These are phyloP conservation scores for Rhodotorula toruloides DNA, from an alignment of 768 basidiomycete species.

Conservation along the genomic window DNA sequence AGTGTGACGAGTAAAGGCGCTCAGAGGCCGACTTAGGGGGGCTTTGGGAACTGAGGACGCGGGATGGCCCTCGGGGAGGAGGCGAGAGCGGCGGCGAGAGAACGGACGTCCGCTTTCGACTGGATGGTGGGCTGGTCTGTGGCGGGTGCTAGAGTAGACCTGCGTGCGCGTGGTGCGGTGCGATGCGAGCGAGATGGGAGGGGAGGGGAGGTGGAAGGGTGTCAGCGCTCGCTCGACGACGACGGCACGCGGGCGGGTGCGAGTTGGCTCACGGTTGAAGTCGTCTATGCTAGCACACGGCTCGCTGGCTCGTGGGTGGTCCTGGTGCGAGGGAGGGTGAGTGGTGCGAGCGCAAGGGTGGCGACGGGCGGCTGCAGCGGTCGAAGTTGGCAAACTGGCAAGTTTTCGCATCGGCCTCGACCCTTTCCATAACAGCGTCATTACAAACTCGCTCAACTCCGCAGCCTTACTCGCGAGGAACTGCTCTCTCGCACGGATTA, in stretches of 20 bases:
- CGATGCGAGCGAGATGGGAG: neutral
- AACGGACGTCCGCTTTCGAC: neutral
- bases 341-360: neutral
- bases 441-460: too few species aligned
- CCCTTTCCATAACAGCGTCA: too few species aligned
- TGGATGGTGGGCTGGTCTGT: neutral
- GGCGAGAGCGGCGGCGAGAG: neutral
- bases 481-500: too few species aligned
- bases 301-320: neutral
- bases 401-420: too few species aligned
- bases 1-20: neutral
- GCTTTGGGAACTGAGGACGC: constrained; percentile 5
- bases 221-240: too few species aligned
- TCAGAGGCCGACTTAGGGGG: neutral
- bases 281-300: neutral
- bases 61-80: neutral
- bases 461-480: too few species aligned
- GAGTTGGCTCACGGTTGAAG: neutral
- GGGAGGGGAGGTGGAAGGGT: neutral
- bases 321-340: neutral
- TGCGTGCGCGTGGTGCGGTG: constrained; percentile 1
- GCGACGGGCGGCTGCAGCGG: too few species aligned
- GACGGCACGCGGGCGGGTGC: too few species aligned
- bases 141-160: neutral
- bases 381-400: too few species aligned